Evolutionary conservation across 129 eudicot species (phyloP).

Genomic region (Helianthus tuberosus): DNA sequence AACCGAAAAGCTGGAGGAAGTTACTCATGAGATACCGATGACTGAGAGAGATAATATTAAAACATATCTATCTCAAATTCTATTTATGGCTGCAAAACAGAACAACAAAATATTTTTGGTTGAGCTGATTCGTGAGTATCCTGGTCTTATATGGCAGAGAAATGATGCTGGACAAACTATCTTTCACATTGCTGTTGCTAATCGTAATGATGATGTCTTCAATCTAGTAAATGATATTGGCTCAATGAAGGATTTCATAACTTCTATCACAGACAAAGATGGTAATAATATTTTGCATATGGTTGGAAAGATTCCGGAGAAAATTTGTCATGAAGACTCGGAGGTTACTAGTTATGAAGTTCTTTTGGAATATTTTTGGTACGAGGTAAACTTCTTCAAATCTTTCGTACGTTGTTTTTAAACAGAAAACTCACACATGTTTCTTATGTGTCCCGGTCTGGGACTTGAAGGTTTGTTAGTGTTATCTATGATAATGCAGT

Average conservation of each 20-base stretch:
- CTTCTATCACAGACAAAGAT: not conserved
- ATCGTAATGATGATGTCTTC: slow-evolving; percentile 36
- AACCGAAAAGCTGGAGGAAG: no score
- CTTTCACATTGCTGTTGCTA: slow-evolving; percentile 40
- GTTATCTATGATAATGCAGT: no score
- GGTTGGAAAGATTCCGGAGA: slow-evolving; percentile 30
- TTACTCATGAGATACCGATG: no score
- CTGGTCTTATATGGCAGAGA: slow-evolving; percentile 34
- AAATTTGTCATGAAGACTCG: slow-evolving; percentile 6
- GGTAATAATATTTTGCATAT: slow-evolving; percentile 42
- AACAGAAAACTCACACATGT: not conserved
- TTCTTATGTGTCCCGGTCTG: no score
- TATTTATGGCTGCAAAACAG: no score
- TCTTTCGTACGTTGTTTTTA: not conserved
- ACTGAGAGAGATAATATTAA: no score
- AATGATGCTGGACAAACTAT: slow-evolving; percentile 18
- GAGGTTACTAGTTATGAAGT: slow-evolving; percentile 37
- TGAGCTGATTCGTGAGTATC: not conserved
- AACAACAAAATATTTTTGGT: no score
- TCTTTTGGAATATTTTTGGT: slow-evolving; percentile 43
- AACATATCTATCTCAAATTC: no score
- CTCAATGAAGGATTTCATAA: slow-evolving; percentile 23
- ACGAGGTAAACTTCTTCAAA: slow-evolving; percentile 32
- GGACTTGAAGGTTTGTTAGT: no score
- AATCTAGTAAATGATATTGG: slow-evolving; percentile 36